These are phyloP conservation scores for Lipomyces spencermartinsiae DNA, from an alignment of 805 yeast species.

Conservation along the genomic window DNA sequence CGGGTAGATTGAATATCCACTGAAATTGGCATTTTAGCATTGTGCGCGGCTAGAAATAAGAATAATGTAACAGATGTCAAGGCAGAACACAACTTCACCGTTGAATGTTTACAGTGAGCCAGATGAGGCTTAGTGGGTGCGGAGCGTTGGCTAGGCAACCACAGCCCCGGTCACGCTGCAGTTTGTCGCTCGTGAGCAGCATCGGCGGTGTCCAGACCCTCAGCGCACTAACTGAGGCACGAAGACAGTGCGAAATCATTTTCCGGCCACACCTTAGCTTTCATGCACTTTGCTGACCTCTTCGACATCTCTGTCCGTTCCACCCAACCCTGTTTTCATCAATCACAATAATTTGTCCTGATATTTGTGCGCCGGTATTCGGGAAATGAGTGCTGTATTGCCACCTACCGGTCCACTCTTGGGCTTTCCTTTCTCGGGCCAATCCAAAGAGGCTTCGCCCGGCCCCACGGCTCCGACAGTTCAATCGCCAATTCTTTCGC, in stretches of 20 bases:
- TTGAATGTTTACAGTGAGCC: not conserved
- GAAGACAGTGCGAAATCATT: not conserved
- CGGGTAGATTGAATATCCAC: too few species aligned
- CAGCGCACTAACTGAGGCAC: not conserved
- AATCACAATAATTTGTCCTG: not conserved
- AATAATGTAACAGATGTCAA: not conserved
- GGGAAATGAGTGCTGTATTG: constrained; percentile 35
- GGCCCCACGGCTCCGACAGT: not conserved
- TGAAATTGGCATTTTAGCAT: too few species aligned
- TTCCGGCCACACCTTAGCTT: not conserved
- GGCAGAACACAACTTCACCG: not conserved
- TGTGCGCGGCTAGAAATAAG: too few species aligned
- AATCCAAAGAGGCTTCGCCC: constrained; percentile 22
- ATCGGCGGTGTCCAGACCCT: not conserved
- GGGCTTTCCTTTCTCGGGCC: constrained; percentile 31
- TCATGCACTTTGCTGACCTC: not conserved
- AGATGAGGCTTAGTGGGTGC: not conserved
- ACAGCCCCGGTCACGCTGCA: not conserved
- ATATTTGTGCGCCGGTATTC: not conserved
- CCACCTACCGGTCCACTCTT: constrained; percentile 33
- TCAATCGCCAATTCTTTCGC: constrained; percentile 11
- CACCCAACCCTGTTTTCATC: not conserved
- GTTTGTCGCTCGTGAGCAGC: not conserved
- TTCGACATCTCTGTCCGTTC: not conserved
- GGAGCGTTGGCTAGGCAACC: not conserved